phyloP scores from a whole-genome alignment of 2,329 filamentous ascomycete species.

The Pseudogymnoascus sp. region DNA sequence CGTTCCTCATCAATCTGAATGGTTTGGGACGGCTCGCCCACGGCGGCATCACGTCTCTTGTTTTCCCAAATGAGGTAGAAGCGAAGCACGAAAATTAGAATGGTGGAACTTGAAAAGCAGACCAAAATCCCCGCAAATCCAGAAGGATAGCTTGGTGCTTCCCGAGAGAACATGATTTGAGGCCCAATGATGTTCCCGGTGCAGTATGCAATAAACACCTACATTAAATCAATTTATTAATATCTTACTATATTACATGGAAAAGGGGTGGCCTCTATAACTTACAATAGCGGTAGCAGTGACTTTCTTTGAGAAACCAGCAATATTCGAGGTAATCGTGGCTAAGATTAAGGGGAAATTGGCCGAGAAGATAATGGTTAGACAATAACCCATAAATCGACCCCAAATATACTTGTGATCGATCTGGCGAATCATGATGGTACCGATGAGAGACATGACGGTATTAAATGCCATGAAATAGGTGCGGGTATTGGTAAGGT shows the following conservation, averaged over 20 bases:
- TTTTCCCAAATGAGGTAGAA: conserved; percentile 20
- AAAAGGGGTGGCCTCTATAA: background rate
- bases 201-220: conserved; percentile 21
- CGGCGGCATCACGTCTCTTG: conserved; percentile 8
- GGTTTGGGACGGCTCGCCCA: background rate
- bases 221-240: background rate
- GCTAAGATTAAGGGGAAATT: conserved; percentile 26
- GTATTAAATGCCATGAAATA: conserved; percentile 18
- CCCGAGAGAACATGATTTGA: conserved; percentile 13
- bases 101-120: conserved; percentile 18
- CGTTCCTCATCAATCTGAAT: conserved; percentile 4
- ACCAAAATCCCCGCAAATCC: conserved; percentile 23
- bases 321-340: conserved; percentile 25
- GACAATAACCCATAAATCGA: conserved; percentile 25
- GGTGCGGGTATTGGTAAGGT: conserved; percentile 18
- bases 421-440: conserved; percentile 21
- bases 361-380: conserved; percentile 23
- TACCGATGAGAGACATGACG: conserved; percentile 21
- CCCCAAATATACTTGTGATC: conserved; percentile 14
- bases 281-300: conserved; percentile 22
- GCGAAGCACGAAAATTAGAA: conserved; percentile 17
- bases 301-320: conserved; percentile 27
- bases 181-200: conserved; percentile 23
- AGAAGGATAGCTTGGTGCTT: conserved; percentile 19
- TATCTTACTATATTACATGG: background rate